Evolutionary conservation across 805 yeast genomes (phyloP).

Genomic region (Suhomyces pyralidae): DNA sequence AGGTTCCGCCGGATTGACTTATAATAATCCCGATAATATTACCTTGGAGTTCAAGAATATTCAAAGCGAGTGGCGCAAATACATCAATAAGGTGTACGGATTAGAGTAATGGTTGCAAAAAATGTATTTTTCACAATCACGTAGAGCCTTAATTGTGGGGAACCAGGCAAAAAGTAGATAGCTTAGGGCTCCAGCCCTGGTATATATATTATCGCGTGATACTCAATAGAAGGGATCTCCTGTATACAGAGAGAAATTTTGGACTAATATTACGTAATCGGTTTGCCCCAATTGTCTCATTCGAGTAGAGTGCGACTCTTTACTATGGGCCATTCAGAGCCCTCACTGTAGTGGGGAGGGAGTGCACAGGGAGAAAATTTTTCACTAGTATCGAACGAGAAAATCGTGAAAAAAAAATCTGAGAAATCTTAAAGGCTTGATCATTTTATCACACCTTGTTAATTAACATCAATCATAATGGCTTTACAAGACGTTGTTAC

Average conservation of each 20-base stretch:
- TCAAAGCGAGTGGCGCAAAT: slow-evolving; percentile 23
- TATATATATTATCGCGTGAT: not conserved
- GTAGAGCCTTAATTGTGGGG: not conserved
- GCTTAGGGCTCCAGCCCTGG: slow-evolving; percentile 4
- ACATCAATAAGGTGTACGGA: slow-evolving; percentile 33
- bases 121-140: not conserved
- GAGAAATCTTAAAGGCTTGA: not conserved
- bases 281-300: not conserved
- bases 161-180: no score
- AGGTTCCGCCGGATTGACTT: not conserved
- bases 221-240: not conserved
- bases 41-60: slow-evolving; percentile 5
- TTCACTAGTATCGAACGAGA: slow-evolving; percentile 2
- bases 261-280: not conserved
- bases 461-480: slow-evolving; percentile 44
- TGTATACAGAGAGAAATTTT: not conserved
- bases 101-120: slow-evolving; percentile 21
- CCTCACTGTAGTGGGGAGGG: slow-evolving; percentile 3
- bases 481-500: slow-evolving; percentile 99
- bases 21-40: not conserved
- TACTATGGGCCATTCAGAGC: not conserved
- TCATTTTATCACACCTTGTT: slow-evolving; percentile 5
- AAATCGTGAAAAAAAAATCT: slow-evolving; percentile 3
- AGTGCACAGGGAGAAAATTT: slow-evolving; percentile 7
- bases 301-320: not conserved